Percentiles rank a stretch among this genome's conserved stretches.
phyloP scores from a whole-genome alignment of 129 eudicot species.

The Kitagawia praeruptora region DNA sequence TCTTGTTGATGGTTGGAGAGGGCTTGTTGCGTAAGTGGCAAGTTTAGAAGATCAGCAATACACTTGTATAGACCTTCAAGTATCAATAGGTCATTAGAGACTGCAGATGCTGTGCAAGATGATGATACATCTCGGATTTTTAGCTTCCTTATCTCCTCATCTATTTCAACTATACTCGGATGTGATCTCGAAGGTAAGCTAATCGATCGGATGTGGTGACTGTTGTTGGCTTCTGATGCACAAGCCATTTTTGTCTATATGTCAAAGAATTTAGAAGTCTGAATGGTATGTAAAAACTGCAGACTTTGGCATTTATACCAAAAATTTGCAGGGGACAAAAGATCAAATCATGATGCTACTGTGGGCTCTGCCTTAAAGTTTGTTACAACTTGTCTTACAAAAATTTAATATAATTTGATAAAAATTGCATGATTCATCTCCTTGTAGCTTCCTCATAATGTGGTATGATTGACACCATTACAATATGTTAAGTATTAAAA shows the following conservation, averaged over 20 bases:
- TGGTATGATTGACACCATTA: constrained; percentile 12
- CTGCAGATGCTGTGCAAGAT: not conserved
- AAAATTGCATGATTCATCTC: constrained; percentile 7
- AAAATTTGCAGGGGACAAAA: constrained; percentile 5
- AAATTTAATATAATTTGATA: not conserved
- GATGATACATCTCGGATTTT: not conserved
- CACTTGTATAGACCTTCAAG: constrained; percentile 3
- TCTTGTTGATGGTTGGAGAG: not conserved
- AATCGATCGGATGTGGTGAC: constrained; percentile 10
- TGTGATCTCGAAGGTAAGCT: constrained; percentile 11
- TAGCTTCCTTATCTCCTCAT: constrained; percentile 1
- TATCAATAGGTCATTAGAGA: not conserved
- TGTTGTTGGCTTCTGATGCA: constrained; percentile 6
- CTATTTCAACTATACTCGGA: constrained; percentile 1
- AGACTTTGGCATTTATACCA: constrained; percentile 7
- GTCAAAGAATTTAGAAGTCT: not conserved
- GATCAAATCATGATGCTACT: not conserved
- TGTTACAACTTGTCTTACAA: constrained; percentile 13
- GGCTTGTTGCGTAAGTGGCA: constrained; percentile 12
- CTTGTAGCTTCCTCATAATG: constrained; percentile 2
- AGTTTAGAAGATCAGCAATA: constrained; percentile 2
- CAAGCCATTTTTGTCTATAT: constrained; percentile 6
- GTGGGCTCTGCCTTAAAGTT: not conserved
- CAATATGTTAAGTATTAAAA: not conserved
- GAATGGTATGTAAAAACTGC: not conserved